A percentile compares a stretch with the other conserved stretches of the same genome.
phyloP scores from a whole-genome alignment of 2,329 filamentous ascomycete genomes.

The Hysterium pulicare region DNA sequence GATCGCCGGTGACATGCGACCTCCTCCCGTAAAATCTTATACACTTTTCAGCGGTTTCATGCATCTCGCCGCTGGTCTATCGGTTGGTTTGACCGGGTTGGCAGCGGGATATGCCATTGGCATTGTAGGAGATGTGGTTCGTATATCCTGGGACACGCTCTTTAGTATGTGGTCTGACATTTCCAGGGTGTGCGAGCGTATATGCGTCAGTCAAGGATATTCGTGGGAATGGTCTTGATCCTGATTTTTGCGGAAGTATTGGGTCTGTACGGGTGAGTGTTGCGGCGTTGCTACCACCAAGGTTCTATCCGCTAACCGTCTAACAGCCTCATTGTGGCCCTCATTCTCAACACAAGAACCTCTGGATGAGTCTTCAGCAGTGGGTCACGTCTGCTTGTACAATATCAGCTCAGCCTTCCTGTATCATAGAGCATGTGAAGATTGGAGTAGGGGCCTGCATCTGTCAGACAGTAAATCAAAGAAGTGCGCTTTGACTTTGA shows the following conservation, averaged over 20 bases:
- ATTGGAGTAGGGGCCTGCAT: too few species aligned
- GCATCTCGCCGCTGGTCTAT: conserved; percentile 86
- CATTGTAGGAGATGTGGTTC: conserved; percentile 83
- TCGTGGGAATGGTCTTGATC: conserved; percentile 98
- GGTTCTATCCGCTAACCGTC: background rate
- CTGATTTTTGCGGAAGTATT: conserved; percentile 98
- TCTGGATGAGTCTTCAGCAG: too few species aligned
- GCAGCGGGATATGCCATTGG: conserved; percentile 68
- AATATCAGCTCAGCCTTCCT: too few species aligned
- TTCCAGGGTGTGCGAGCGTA: conserved; percentile 76
- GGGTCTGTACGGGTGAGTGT: conserved; percentile 84
- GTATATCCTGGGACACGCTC: conserved; percentile 17
- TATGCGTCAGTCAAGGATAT: conserved; percentile 94
- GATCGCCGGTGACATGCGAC: conserved; percentile 84
- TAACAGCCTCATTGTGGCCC: conserved; percentile 78
- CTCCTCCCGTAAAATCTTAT: conserved; percentile 66
- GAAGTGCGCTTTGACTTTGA: too few species aligned
- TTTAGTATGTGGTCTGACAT: conserved; percentile 13
- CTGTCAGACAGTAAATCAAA: too few species aligned
- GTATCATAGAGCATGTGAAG: too few species aligned
- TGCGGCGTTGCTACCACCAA: conserved; percentile 26
- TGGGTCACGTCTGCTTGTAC: too few species aligned
- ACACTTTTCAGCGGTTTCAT: conserved; percentile 89
- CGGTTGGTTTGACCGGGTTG: conserved; percentile 55
- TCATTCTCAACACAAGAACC: conserved; percentile 88